Percentiles rank a stretch among this genome's conserved stretches.
Evolutionary conservation across 2,329 filamentous ascomycete genomes (phyloP).

Genomic region (Botrytis fragariae): DNA sequence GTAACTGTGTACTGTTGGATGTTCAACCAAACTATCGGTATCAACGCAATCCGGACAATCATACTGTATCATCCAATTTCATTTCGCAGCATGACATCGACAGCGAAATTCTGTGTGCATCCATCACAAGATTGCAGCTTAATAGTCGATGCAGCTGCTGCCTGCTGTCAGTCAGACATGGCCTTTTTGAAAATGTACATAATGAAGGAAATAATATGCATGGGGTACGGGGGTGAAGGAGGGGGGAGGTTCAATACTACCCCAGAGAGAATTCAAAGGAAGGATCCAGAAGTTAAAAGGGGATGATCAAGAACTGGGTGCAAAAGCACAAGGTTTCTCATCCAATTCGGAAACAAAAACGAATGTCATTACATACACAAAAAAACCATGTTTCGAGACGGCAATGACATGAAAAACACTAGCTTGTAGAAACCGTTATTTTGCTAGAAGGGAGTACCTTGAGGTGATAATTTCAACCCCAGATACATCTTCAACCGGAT

Average conservation of each 20-base stretch:
- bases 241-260: background rate
- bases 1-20: background rate
- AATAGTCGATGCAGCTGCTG: background rate
- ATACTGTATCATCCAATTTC: background rate
- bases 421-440: background rate
- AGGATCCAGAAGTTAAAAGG: background rate
- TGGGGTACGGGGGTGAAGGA: no score
- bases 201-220: background rate
- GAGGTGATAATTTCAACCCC: background rate
- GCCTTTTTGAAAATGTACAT: background rate
- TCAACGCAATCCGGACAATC: background rate
- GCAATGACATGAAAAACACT: background rate
- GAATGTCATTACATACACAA: background rate
- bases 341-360: no score
- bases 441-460: background rate
- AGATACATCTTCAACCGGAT: background rate
- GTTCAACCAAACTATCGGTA: slow-evolving; percentile 5
- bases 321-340: background rate
- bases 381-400: background rate
- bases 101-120: background rate
- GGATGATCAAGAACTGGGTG: background rate
- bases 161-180: background rate
- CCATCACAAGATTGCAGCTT: background rate
- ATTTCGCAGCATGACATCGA: background rate
- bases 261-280: background rate